phyloP scores from a whole-genome alignment of 352 stramenopile genomes.

The Pilasporangium apinafurcum region DNA sequence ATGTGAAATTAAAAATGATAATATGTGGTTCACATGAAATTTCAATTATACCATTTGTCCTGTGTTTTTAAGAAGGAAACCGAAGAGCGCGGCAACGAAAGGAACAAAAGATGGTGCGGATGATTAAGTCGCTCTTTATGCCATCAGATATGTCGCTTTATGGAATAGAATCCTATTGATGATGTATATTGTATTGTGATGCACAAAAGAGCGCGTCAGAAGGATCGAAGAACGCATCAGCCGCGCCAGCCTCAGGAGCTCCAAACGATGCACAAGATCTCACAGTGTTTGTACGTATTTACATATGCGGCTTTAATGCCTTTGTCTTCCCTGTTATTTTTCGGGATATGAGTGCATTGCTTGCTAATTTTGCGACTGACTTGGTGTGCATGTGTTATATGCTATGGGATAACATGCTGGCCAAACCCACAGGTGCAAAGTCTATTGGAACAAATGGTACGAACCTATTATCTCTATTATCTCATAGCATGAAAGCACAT shows the following conservation, averaged over 20 bases:
- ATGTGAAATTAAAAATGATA: too few species aligned
- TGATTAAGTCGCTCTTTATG: slow-evolving; percentile 3
- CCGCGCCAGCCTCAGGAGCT: slow-evolving; percentile 9
- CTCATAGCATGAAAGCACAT: background rate
- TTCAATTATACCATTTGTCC: too few species aligned
- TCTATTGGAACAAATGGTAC: slow-evolving; percentile 71
- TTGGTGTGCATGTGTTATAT: background rate
- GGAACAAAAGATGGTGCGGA: too few species aligned
- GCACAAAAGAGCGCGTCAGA: slow-evolving; percentile 23
- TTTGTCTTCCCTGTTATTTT: background rate
- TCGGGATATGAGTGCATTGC: background rate
- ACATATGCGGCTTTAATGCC: background rate
- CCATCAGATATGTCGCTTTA: background rate
- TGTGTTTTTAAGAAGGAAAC: too few species aligned
- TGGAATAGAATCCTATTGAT: too few species aligned
- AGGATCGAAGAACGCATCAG: slow-evolving; percentile 29
- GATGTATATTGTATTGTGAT: background rate
- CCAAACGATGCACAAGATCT: slow-evolving; percentile 52
- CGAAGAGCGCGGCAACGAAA: too few species aligned
- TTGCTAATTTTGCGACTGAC: background rate
- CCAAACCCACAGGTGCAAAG: slow-evolving; percentile 38
- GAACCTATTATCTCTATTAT: background rate
- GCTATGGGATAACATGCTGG: background rate
- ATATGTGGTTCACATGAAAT: too few species aligned
- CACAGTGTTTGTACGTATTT: slow-evolving; percentile 52